Evolutionary conservation across 768 basidiomycete genomes (phyloP).

Genomic region (Serendipita sp.): DNA sequence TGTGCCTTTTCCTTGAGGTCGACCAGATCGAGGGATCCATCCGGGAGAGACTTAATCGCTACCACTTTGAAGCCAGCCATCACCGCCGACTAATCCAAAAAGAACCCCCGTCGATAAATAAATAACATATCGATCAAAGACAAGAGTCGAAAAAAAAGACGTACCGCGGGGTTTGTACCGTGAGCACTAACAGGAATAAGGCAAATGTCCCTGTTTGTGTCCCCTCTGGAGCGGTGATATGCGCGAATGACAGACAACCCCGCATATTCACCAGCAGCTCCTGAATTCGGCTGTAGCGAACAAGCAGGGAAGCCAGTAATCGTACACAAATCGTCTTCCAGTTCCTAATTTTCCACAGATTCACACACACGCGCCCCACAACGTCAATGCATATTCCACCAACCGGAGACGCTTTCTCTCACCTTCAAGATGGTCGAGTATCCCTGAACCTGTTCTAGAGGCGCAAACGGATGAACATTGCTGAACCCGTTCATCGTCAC

Average conservation of each 20-base stretch:
- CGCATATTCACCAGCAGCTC: constrained; percentile 93
- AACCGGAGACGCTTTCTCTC: background rate
- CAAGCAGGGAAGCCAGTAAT: constrained; percentile 96
- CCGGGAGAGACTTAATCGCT: constrained; percentile 71
- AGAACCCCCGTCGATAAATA: background rate
- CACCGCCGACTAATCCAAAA: constrained; percentile 86
- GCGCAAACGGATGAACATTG: constrained; percentile 83
- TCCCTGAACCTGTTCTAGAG: constrained; percentile 75
- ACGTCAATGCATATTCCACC: constrained; percentile 9
- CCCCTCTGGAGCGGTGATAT: constrained; percentile 79
- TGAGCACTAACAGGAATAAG: constrained; percentile 92
- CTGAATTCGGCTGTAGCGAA: constrained; percentile 97
- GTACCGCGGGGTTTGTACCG: constrained; percentile 93
- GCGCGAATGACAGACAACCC: constrained; percentile 91
- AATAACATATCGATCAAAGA: too few species aligned
- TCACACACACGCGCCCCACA: too few species aligned
- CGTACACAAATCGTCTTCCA: constrained; percentile 78
- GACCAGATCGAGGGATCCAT: constrained; percentile 78
- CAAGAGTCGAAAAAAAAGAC: constrained; percentile 19
- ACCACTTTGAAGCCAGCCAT: constrained; percentile 98
- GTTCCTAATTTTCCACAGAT: constrained; percentile 52
- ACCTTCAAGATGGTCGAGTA: constrained; percentile 73
- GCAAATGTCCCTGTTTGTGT: constrained; percentile 77
- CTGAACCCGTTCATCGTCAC: constrained; percentile 90
- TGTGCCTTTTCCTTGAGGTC: constrained; percentile 81